These are phyloP conservation scores for Pleurotus eryngii DNA, from an alignment of 768 basidiomycete species.

Conservation along the genomic window DNA sequence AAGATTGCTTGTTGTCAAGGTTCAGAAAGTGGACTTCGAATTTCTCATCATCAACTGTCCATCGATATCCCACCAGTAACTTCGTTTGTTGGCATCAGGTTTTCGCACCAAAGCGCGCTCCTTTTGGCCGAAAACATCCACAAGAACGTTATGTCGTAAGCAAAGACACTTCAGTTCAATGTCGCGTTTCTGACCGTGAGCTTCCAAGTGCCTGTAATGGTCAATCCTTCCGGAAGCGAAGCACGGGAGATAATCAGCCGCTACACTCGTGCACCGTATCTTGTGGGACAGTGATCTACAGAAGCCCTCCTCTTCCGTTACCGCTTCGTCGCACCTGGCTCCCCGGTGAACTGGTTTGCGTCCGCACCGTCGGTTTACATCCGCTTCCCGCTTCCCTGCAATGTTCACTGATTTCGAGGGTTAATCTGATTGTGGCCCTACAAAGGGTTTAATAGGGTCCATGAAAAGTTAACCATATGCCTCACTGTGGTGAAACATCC, in stretches of 20 bases:
- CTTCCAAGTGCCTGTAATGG: neutral
- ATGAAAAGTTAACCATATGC: constrained; percentile 5
- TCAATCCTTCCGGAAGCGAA: neutral
- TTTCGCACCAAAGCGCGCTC: too few species aligned
- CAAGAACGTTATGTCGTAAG: neutral
- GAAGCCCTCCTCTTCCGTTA: neutral
- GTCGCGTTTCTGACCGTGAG: neutral
- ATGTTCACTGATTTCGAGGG: constrained; percentile 1
- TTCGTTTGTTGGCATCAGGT: neutral
- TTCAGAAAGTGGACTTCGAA: neutral
- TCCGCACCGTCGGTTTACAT: neutral
- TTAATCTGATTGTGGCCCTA: constrained; percentile 3
- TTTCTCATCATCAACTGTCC: neutral
- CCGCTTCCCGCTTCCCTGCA: neutral
- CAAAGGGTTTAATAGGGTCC: constrained; percentile 4
- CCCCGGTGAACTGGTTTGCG: neutral
- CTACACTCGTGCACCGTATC: neutral
- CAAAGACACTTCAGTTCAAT: neutral
- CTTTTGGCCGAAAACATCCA: neutral
- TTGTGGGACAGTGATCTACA: neutral
- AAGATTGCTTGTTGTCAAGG: neutral
- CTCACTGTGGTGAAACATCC: neutral
- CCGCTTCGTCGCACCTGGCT: neutral
- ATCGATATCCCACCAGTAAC: neutral
- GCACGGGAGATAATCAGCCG: neutral